Conservation (phyloP, 345 rosid species). For the Acer saccharum region DNA sequence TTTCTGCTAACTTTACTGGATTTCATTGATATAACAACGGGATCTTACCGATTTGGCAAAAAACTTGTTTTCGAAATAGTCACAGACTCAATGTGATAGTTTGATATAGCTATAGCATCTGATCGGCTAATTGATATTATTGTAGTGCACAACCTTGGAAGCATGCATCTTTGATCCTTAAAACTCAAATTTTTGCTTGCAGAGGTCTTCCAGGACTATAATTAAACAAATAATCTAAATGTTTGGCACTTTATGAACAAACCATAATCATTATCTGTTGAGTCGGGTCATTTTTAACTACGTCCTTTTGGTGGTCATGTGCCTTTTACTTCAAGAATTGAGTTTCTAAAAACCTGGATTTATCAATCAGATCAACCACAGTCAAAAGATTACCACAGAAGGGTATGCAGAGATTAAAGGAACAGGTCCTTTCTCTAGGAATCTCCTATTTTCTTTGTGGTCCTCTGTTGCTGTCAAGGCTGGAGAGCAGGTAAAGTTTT, state of each 20-base stretch:
- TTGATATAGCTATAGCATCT: background rate
- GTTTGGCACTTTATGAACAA: background rate
- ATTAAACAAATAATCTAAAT: background rate
- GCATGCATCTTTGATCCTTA: too few species aligned
- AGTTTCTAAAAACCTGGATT: slow-evolving; percentile 21
- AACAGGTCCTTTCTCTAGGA: slow-evolving; percentile 83
- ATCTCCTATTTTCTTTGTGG: slow-evolving; percentile 80
- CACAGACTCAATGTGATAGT: background rate
- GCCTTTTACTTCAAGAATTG: background rate
- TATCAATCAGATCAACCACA: slow-evolving; percentile 75
- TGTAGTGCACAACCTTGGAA: too few species aligned
- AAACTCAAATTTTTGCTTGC: too few species aligned
- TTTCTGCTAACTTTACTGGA: background rate
- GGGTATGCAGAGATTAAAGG: slow-evolving; percentile 94
- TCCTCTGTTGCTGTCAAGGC: slow-evolving; percentile 79
- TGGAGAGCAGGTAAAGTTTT: slow-evolving; percentile 74
- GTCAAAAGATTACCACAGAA: slow-evolving; percentile 66
- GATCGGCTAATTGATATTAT: too few species aligned
- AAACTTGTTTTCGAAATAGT: background rate
- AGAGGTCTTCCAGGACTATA: background rate
- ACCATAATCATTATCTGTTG: background rate
- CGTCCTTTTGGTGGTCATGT: background rate
- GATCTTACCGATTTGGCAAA: background rate
- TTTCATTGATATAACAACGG: background rate
- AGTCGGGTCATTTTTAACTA: background rate